Evolutionary conservation across 768 basidiomycete species (phyloP).

Genomic region (Sistotremastrum suecicum): DNA sequence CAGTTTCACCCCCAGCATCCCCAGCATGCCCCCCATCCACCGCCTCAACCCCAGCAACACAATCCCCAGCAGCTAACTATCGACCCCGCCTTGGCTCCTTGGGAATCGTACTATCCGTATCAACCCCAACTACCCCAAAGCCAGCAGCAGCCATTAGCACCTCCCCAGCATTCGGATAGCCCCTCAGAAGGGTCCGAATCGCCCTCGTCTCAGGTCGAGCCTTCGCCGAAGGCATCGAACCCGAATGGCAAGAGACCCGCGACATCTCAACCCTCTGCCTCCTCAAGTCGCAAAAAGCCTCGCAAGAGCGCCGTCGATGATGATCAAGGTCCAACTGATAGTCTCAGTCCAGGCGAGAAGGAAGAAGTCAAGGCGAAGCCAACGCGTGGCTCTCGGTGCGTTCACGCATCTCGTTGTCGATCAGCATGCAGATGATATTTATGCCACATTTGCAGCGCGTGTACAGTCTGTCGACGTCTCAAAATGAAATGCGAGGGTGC

Average conservation of each 20-base stretch:
- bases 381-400: conserved; percentile 72
- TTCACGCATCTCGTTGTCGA: conserved; percentile 3
- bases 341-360: conserved; percentile 39
- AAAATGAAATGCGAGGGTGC: conserved; percentile 93
- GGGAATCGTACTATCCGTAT: conserved; percentile 43
- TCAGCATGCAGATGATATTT: conserved; percentile 5
- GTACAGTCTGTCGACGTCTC: conserved; percentile 79
- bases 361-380: conserved; percentile 68
- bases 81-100: conserved; percentile 58
- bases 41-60: conserved; percentile 32
- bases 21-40: conserved; percentile 19
- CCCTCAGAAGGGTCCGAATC: conserved; percentile 66
- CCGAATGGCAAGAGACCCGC: conserved; percentile 56
- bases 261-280: conserved; percentile 27
- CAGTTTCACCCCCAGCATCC: conserved; percentile 1
- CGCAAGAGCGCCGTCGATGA: conserved; percentile 43
- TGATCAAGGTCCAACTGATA: conserved; percentile 19
- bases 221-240: conserved; percentile 45
- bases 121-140: conserved; percentile 23
- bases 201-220: conserved; percentile 40
- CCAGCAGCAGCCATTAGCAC: background rate
- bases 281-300: conserved; percentile 41
- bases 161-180: conserved; percentile 1
- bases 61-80: conserved; percentile 49
- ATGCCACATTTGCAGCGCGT: conserved; percentile 41